phyloP scores from a whole-genome alignment of 805 yeast species.

The Schwanniomyces occidentalis region DNA sequence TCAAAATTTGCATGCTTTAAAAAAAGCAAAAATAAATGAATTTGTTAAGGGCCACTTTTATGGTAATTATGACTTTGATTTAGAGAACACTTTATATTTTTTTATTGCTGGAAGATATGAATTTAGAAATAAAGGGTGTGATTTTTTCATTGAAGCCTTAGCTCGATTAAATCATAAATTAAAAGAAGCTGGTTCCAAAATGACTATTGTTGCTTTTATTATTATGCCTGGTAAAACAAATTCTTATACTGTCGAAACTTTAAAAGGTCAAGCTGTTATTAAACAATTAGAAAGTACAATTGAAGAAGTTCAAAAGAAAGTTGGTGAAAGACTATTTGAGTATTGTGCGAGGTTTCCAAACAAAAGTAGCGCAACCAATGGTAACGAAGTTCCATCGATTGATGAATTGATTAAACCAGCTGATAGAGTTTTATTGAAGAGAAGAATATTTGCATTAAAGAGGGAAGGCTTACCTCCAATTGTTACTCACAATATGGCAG shows the following conservation, averaged over 20 bases:
- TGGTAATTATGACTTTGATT: constrained; percentile 92
- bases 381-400: constrained; percentile 70
- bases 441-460: constrained; percentile 91
- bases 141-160: constrained; percentile 86
- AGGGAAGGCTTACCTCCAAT: constrained; percentile 90
- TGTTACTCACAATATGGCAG: constrained; percentile 95
- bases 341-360: constrained; percentile 73
- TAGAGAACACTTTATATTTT: constrained; percentile 90
- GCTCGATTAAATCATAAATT: constrained; percentile 89
- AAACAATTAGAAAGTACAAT: constrained; percentile 88
- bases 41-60: constrained; percentile 96
- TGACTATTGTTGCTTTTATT: constrained; percentile 94
- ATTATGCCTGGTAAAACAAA: constrained; percentile 97
- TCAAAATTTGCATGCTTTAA: constrained; percentile 90
- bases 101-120: constrained; percentile 98
- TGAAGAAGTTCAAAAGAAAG: constrained; percentile 78
- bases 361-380: constrained; percentile 43
- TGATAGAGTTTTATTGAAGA: constrained; percentile 84
- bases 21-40: constrained; percentile 90
- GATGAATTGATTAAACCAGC: constrained; percentile 83
- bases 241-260: constrained; percentile 93
- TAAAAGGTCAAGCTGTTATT: constrained; percentile 94
- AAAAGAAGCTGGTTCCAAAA: constrained; percentile 77
- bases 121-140: constrained; percentile 95
- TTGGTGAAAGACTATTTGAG: constrained; percentile 86